Evolutionary conservation across 2,329 filamentous ascomycete species (phyloP).

Genomic region (Ambrosiella cleistominuta): DNA sequence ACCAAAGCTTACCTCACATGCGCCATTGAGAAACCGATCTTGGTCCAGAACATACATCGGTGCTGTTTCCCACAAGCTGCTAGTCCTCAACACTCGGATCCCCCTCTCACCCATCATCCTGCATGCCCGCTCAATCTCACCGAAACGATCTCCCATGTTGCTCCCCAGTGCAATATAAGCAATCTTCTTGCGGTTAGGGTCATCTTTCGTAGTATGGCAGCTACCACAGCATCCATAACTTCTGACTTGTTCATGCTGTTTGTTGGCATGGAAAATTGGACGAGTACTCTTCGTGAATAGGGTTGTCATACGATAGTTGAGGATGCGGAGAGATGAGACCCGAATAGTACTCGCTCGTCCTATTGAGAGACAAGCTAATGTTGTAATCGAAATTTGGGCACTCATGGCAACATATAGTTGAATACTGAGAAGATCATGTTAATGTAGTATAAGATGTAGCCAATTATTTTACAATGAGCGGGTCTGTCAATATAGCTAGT

Average conservation of each 20-base stretch:
- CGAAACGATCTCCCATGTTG: slow-evolving; percentile 74
- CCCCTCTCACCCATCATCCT: slow-evolving; percentile 54
- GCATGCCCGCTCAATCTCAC: slow-evolving; percentile 72
- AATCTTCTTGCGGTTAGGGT: slow-evolving; percentile 19
- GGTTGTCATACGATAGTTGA: not conserved
- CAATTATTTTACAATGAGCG: too few relatives aligned
- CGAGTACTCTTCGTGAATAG: not conserved
- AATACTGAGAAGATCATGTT: too few relatives aligned
- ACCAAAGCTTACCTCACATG: slow-evolving; percentile 54
- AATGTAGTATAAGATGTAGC: too few relatives aligned
- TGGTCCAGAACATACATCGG: slow-evolving; percentile 95
- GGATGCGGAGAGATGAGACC: not conserved
- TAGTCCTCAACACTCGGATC: slow-evolving; percentile 63
- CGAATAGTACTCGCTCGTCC: too few relatives aligned
- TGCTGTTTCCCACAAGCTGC: slow-evolving; percentile 81
- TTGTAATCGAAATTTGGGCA: not conserved
- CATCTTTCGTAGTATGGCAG: not conserved
- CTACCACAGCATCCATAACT: not conserved
- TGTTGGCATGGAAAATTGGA: not conserved
- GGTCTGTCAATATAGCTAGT: too few relatives aligned
- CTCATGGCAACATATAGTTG: not conserved
- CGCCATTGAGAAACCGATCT: slow-evolving; percentile 76
- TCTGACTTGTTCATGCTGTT: not conserved
- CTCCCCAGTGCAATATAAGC: slow-evolving; percentile 83
- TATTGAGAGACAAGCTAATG: not conserved